Conservation (phyloP, 2,329 filamentous ascomycete species). For the Leptosphaerulina australis region DNA sequence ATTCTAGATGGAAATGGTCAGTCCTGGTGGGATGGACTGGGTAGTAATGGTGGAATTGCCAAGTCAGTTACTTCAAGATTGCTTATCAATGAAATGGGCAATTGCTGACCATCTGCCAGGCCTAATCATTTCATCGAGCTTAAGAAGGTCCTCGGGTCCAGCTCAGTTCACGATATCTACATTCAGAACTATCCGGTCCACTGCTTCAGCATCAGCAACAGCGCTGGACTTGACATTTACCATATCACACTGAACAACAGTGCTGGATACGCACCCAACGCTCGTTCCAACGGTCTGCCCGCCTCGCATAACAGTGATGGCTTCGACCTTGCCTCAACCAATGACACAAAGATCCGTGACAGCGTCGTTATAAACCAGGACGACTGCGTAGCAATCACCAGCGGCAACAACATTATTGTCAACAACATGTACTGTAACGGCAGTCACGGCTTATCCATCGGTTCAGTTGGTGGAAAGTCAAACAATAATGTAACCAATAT, state of each 20-base stretch:
- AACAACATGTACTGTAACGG: constrained; percentile 55
- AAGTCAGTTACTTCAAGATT: constrained; percentile 21
- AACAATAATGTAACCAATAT: constrained; percentile 63
- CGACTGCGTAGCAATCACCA: constrained; percentile 65
- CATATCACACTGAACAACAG: constrained; percentile 64
- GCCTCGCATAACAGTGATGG: constrained; percentile 16
- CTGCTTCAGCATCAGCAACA: constrained; percentile 54
- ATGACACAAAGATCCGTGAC: constrained; percentile 62
- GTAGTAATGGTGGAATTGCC: constrained; percentile 54
- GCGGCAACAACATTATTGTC: constrained; percentile 51
- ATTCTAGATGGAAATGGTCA: constrained; percentile 55
- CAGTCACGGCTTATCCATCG: constrained; percentile 64
- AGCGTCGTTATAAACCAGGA: constrained; percentile 64
- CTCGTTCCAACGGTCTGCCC: constrained; percentile 12
- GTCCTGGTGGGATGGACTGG: constrained; percentile 58
- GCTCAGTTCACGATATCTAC: constrained; percentile 59
- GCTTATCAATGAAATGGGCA: background rate
- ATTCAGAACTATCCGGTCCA: constrained; percentile 63
- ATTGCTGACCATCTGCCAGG: constrained; percentile 9
- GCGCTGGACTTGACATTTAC: constrained; percentile 53
- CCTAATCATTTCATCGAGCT: constrained; percentile 25
- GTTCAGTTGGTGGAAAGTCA: constrained; percentile 61
- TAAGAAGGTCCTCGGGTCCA: constrained; percentile 61
- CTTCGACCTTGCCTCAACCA: constrained; percentile 55
- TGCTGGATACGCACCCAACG: constrained; percentile 55